Conservation (phyloP, 2,329 filamentous ascomycete species). For the Stachybotrys elegans region DNA sequence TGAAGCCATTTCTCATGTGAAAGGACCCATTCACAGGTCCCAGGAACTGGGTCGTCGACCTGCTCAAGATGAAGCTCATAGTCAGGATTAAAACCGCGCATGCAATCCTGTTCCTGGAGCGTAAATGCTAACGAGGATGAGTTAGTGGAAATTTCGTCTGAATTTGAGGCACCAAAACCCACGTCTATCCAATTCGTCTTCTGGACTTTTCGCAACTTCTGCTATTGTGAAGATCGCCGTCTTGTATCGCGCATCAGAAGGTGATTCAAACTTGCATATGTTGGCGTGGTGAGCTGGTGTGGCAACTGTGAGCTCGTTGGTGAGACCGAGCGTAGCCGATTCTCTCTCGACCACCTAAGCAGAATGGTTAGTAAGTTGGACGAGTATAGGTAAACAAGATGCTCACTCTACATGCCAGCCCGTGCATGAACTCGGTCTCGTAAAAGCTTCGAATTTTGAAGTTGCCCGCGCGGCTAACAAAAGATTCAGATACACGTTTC, state of each 20-base stretch:
- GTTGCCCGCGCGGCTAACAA: background rate
- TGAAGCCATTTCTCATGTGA: background rate
- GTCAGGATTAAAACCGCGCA: background rate
- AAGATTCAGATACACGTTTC: background rate
- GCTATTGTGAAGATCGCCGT: background rate
- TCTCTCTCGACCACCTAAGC: constrained; percentile 1
- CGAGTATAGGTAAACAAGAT: background rate
- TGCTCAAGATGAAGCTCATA: background rate
- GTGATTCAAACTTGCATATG: constrained; percentile 1
- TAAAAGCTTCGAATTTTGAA: constrained; percentile 2
- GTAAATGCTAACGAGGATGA: background rate
- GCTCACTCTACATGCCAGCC: background rate
- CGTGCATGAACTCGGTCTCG: constrained; percentile 1
- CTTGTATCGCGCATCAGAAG: background rate
- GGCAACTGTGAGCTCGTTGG: background rate
- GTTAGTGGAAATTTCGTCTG: background rate
- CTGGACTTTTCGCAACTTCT: background rate
- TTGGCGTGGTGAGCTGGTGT: background rate
- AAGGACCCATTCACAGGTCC: constrained; percentile 3
- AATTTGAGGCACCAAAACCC: background rate
- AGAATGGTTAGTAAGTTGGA: background rate
- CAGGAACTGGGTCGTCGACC: background rate
- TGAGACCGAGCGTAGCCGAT: constrained; percentile 1
- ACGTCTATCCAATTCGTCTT: background rate
- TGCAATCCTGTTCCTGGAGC: background rate